Evolutionary conservation across 192 early-diverging fungal species (phyloP), one percentile per base, ranked within the genome.

Genomic region (Podila verticillata): DNA sequence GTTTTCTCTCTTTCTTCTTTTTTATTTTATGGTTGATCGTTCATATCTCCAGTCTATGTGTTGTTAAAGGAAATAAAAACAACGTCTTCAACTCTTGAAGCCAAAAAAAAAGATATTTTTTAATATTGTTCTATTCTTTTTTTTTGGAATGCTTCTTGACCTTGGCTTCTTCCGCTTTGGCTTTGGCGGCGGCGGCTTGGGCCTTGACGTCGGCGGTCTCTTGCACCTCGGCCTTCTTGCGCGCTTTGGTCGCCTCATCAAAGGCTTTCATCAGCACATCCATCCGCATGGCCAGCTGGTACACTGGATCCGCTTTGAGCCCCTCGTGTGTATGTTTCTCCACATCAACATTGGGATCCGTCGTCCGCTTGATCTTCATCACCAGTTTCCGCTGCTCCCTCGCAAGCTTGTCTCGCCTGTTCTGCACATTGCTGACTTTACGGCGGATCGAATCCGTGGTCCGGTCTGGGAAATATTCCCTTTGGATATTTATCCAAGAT

Each of bases 381-480:
- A 26, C 51, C 51, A 54, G n/a, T 5, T 26, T 54, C 51, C 22
- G 51, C 24, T 54, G 51, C 4, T 63, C 61, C 44, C 5, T 26
- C 5, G 67, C 22, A 4, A 79, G 26, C 4, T n/a, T 5, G 15
- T 72, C 61, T 15, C 70, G 77, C 19, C 28, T 58, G n/a, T 39
- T 26, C 49, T 68, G 57, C 10, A 80, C 6, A 26, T 80, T 80
- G 56, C 39, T 72, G 61, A 80, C 57, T 30, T 80, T 80, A 0
- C 77, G 69, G 15, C 77, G 70, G 48, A 80, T 72, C 8, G 77
- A 80, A 19, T 72, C 77, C 12, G 64, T 64, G 4, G 57, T 68
- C 13, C 77, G 70, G 4, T 68, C 49, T 0, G 35, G 35, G 31
- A 80, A 49, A 39, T 47, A 68, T 19, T 80, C n/a, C 13, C 13